A percentile compares a stretch with the other conserved stretches of the same genome.
Conservation (phyloP, 768 basidiomycete species). For the Pulveroboletus frians region DNA sequence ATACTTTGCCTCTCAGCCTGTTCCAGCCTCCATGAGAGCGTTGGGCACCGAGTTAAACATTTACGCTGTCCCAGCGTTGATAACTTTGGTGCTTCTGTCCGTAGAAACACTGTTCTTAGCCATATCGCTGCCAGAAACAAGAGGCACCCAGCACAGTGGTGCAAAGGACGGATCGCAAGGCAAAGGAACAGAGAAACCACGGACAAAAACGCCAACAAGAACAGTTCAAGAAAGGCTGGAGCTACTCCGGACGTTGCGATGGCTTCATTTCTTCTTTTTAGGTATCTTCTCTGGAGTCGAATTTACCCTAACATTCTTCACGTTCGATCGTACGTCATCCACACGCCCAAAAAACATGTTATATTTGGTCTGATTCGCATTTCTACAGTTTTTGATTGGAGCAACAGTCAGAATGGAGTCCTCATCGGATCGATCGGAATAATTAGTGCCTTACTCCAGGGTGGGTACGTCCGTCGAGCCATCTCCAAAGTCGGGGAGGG, state of each 20-base stretch:
- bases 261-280: slow-evolving; percentile 80
- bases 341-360: neutral
- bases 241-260: slow-evolving; percentile 54
- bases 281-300: slow-evolving; percentile 92
- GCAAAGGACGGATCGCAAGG: slow-evolving; percentile 17
- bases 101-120: slow-evolving; percentile 78
- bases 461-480: slow-evolving; percentile 86
- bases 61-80: slow-evolving; percentile 83
- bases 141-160: slow-evolving; percentile 36
- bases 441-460: slow-evolving; percentile 84
- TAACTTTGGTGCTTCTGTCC: slow-evolving; percentile 73
- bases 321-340: slow-evolving; percentile 67
- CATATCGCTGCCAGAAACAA: slow-evolving; percentile 80
- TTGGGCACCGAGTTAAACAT: slow-evolving; percentile 72
- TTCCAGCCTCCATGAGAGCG: slow-evolving; percentile 53
- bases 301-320: slow-evolving; percentile 94
- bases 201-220: slow-evolving; percentile 12
- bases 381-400: slow-evolving; percentile 78
- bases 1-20: slow-evolving; percentile 86
- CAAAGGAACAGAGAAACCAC: slow-evolving; percentile 14
- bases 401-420: slow-evolving; percentile 80
- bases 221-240: slow-evolving; percentile 46
- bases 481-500: slow-evolving; percentile 74
- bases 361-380: neutral
- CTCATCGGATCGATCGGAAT: slow-evolving; percentile 87